Base-by-base conservation (phyloP, 2,329 filamentous ascomycete genomes). In the Talaromyces albobiverticillius region DNA sequence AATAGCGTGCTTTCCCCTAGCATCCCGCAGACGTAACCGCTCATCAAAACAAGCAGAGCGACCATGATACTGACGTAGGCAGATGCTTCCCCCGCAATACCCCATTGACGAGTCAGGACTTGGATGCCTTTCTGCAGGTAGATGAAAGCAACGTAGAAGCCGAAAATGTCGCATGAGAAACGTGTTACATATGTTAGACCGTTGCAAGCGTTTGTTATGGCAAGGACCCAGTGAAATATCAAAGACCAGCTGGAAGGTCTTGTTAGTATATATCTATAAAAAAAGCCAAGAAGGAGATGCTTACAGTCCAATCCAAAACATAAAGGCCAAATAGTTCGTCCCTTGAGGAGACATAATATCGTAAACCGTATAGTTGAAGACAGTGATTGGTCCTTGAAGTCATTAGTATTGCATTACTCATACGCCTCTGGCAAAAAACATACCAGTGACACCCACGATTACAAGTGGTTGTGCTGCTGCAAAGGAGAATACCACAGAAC, bases 361-460 rank as follows among this genome's bases (percentile, higher is more conserved):
- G 74, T 92, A 95, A 2, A 95, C 89, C 3, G 91, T 96, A 67
- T 95, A 95, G 68, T 95, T 95, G 67, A 95, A 95, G 25, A 95
- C 90, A 14, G 91, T 95, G 54, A 96, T 95, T 3, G 90, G 90
- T n/a, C 85, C 84, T 82, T 53, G 16, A 13, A 13, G 22, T 18
- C 16, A 40, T 64, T 51, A 67, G 60, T 18, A 36, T 48, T 7
- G n/a, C 11, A n/a, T 7, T 20, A 38, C 36, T 31, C 4, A 25
- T 25, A 9, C 18, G 8, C 7, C 9, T 16, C n/a, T 34, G 59
- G 48, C 18, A 10, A 40, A 13, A 18, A 43, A 60, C 66, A 57
- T 58, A 73, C 88, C 89, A 10, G 90, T 95, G 2, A 96, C 90
- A 20, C 91, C 91, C 20, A 96, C 91, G 68, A 96, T 95, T 52